Evolutionary conservation across 441 rosid genomes (phyloP).

Genomic region (Gossypium trilobum): DNA sequence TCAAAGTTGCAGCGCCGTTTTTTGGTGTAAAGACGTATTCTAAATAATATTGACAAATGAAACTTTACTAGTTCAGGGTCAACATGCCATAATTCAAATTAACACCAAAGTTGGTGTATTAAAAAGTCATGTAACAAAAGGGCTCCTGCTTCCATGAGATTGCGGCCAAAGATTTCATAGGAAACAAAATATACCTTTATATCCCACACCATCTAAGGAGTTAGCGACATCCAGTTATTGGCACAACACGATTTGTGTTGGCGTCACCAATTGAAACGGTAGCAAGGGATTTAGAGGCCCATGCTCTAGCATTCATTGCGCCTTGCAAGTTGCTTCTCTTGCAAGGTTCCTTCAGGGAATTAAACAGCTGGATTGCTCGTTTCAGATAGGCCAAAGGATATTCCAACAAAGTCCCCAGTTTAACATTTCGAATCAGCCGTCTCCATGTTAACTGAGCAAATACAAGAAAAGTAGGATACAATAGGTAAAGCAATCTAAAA

Average conservation of each 20-base stretch:
- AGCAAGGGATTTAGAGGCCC: conserved; percentile 92
- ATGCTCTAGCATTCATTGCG: conserved; percentile 76
- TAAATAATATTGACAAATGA: conserved; percentile 31
- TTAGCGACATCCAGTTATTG: conserved; percentile 25
- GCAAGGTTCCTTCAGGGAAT: conserved; percentile 37
- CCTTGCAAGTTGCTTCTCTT: conserved; percentile 81
- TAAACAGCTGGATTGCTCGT: conserved; percentile 38
- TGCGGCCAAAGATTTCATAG: conserved; percentile 8
- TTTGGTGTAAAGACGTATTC: conserved; percentile 9
- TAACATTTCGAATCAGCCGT: conserved; percentile 36
- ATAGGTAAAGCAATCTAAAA: conserved; percentile 43
- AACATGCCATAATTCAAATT: conserved; percentile 17
- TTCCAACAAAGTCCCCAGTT: conserved; percentile 49
- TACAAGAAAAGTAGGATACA: conserved; percentile 42
- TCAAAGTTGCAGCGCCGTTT: conserved; percentile 10
- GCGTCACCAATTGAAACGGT: conserved; percentile 82
- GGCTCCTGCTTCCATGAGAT: background rate
- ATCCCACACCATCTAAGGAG: background rate
- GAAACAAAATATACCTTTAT: conserved; percentile 19
- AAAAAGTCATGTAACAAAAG: conserved; percentile 17
- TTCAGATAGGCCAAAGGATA: conserved; percentile 52
- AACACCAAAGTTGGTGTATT: conserved; percentile 17
- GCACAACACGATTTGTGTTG: conserved; percentile 45
- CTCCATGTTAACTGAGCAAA: conserved; percentile 42
- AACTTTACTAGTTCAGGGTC: conserved; percentile 18